phyloP scores from a whole-genome alignment of 192 early-diverging fungal genomes.

The Podila horticola region DNA sequence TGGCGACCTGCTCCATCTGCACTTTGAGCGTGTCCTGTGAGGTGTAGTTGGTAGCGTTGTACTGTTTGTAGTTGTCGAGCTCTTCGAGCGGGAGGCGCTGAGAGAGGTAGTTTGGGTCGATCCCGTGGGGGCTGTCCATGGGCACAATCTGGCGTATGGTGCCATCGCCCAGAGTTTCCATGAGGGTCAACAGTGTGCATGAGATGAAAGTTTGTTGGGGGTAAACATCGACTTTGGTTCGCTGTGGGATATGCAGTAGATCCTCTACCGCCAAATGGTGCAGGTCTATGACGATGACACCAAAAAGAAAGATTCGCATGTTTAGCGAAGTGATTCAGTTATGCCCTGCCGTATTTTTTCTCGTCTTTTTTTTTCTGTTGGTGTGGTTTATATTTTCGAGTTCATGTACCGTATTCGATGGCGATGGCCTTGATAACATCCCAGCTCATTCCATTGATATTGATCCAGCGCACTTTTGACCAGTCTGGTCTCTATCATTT shows the following conservation, averaged over 20 bases:
- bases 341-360: neutral
- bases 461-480: conserved; percentile 56
- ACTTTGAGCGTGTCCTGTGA: conserved; percentile 13
- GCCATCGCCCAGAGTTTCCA: neutral
- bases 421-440: conserved; percentile 47
- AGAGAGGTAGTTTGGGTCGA: neutral
- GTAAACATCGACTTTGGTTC: conserved; percentile 20
- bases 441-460: conserved; percentile 53
- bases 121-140: conserved; percentile 6
- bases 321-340: neutral
- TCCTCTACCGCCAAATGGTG: conserved; percentile 15
- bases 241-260: conserved; percentile 13
- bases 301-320: neutral
- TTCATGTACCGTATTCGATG: conserved; percentile 25
- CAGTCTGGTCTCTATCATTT: conserved; percentile 25
- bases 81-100: conserved; percentile 9
- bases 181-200: conserved; percentile 5
- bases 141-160: conserved; percentile 1
- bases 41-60: conserved; percentile 3
- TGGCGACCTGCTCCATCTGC: conserved; percentile 25
- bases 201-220: conserved; percentile 9
- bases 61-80: conserved; percentile 14
- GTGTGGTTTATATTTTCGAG: neutral
- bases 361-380: neutral
- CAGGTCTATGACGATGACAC: neutral